Evolutionary conservation across 2,329 filamentous ascomycete species (phyloP), one percentile per base, ranked within the genome.

Genomic region (Neospermospora avenae): DNA sequence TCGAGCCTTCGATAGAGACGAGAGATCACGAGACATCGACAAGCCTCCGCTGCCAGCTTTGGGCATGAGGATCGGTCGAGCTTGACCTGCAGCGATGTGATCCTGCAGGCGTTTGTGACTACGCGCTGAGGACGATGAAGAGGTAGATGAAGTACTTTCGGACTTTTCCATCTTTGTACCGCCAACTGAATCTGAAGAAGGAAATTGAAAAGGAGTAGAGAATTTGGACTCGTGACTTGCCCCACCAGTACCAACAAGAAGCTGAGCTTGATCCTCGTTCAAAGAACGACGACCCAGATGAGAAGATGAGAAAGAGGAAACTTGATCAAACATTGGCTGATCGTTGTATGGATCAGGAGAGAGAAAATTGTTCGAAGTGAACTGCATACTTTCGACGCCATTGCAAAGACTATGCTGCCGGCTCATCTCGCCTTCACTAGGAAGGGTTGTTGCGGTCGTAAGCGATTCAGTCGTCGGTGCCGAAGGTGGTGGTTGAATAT

Each of bases 151-250:
- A 65, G 60, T 70, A 68, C 70, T 73, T 65, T 70, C 69, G 63
- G 70, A 70, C 55, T 71, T 69, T 60, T 72, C 67, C 70, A 73
- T 73, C 64, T 69, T 68, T 60, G 68, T 31, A 31, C 28, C 67
- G 60, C 67, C 66, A 60, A 63, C 65, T 61, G 56, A 63, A 57
- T 56, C 46, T 66, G 69, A 63, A 64, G 67, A 66, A 59, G 63
- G 56, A 64, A 65, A 65, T 52, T 59, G 63, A 62, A 69, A 68
- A 63, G 67, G 68, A 65, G 63, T 60, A 56, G 70, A 67, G 65
- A 70, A 67, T 48, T 67, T 65, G 61, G 68, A 69, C 66, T 68
- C 67, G 67, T 69, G 59, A 66, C 68, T 68, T 62, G 67, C 71
- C 64, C 70, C 70, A 59, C 70, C 70, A 63, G 69, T 61, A 58